Evolutionary conservation across 306 rosid species (phyloP), one percentile per base, ranked within the genome.

Genomic region (Cajanus cajan): DNA sequence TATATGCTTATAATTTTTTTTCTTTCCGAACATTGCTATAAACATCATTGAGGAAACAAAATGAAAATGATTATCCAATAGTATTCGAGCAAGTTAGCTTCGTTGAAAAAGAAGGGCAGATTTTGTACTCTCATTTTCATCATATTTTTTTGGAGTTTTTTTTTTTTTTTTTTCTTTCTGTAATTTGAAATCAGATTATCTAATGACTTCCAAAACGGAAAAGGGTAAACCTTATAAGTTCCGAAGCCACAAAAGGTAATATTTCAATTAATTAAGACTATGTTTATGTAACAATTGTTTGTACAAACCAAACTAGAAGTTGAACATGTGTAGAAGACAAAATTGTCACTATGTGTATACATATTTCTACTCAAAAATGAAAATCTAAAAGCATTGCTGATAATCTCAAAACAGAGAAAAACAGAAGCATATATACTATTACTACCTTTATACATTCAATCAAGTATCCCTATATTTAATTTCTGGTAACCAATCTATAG

Each of bases 391-490:
- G 66, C 74, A 41, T 18, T 48, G 45, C 45, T 33, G 5, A 70
- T 59, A 78, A 80, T 76, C 83, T 84, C 68, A 76, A 54, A 77
- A 59, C 71, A 72, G 70, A 48, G 74, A 2, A 44, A 57, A 16
- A 55, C 73, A 73, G 55, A 28, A 57, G 16, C 36, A 72, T 57
- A 31, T 19, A 40, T 18, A 28, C 77, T 63, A 54, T 4, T 40
- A 21, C 41, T 74, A 45, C 66, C 84, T 82, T 61, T 88, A 81
- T 82, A 81, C 73, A 50, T 59, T 75, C 69, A 61, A 79, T 40
- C 76, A 58, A 73, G 36, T 74, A 25, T 44, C 59, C 16, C 47
- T 68, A 9, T 47, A 74, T 1, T 7, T 16, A 33, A 44, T 13
- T 39, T 15, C 72, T 57, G 76, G n/a, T n/a, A n/a, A n/a, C n/a